phyloP scores from a whole-genome alignment of 345 rosid species.

The Cardamine chenopodiifolia region DNA sequence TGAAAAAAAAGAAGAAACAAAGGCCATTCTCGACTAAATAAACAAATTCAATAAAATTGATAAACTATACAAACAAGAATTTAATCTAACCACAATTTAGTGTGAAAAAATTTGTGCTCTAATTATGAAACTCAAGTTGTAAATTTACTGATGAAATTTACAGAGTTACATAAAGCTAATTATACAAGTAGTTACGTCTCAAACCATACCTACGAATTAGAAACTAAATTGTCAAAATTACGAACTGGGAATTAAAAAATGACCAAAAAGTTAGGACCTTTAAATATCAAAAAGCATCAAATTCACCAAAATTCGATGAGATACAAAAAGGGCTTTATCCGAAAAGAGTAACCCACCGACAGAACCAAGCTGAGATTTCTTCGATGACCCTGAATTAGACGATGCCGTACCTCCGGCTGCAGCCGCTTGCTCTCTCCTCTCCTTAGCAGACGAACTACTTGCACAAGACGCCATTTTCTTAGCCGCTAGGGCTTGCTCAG shows the following conservation, averaged over 20 bases:
- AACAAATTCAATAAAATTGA: neutral
- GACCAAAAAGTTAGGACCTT: slow-evolving; percentile 22
- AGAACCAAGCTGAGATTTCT: slow-evolving; percentile 51
- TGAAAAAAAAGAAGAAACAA: neutral
- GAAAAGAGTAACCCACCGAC: slow-evolving; percentile 45
- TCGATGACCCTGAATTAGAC: slow-evolving; percentile 44
- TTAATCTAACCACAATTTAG: neutral
- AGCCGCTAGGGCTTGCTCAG: slow-evolving; percentile 89
- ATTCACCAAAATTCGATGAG: neutral
- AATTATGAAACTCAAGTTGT: neutral
- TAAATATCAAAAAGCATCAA: neutral
- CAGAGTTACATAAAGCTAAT: slow-evolving; percentile 14
- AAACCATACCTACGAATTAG: neutral
- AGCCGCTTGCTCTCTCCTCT: slow-evolving; percentile 49
- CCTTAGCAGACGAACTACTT: slow-evolving; percentile 46
- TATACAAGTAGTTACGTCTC: slow-evolving; percentile 6
- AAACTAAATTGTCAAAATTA: neutral
- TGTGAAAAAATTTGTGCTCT: neutral
- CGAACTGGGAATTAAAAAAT: neutral
- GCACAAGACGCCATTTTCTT: slow-evolving; percentile 72
- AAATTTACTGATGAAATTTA: neutral
- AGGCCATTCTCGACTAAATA: neutral
- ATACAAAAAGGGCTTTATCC: neutral
- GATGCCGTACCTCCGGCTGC: slow-evolving; percentile 25
- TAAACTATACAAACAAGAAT: neutral